Evolutionary conservation across 495 filamentous ascomycete genomes (phyloP), one percentile per base, ranked within the genome.

Genomic region (Lepidopterella palustris): DNA sequence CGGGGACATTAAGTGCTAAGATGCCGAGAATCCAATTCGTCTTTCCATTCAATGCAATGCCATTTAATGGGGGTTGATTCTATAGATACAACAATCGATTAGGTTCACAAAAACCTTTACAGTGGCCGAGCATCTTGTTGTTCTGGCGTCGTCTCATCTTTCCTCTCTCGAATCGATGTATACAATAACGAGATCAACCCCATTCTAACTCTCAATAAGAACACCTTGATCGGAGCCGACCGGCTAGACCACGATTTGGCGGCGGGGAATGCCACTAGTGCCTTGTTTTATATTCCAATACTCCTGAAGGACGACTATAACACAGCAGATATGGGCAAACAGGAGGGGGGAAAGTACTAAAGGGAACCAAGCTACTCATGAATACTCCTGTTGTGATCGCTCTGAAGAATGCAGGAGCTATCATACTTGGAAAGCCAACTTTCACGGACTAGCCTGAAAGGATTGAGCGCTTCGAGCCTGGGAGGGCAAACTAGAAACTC

Each of bases 371-470:
- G 23, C 81, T 82, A 0, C 53, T 56, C 0, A 61, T 55, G 0
- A 79, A 86, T 64, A 78, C 81, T 1, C 71, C 77, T 0, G 71
- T 78, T 0, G 82, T 85, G 0, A 60, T 59, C 10, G 80, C 76
- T 0, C 52, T 87, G 8, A 75, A 70, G 18, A 61, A 72, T 1
- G 82, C 81, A 2, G 85, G 86, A 0, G 82, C 82, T 0, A 76
- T 88, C n/a, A 82, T 88, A 18, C 69, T 87, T 0, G 85, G 82
- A 0, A 88, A 87, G 71, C 82, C 0, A 87, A 87, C 67, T 64
- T 87, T 11, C 84, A 87, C 63, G 85, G 86, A 68, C 66, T 87
- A 53, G 83, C 84, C 65, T 88, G 1, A 83, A 87, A 57, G 85
- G 83, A 2, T 68, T 84, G 29, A 77, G 75, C 0, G 80, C 83